These are phyloP conservation scores for Emericellopsis cladophorae DNA, from an alignment of 2,329 filamentous ascomycete species.

Conservation along the genomic window DNA sequence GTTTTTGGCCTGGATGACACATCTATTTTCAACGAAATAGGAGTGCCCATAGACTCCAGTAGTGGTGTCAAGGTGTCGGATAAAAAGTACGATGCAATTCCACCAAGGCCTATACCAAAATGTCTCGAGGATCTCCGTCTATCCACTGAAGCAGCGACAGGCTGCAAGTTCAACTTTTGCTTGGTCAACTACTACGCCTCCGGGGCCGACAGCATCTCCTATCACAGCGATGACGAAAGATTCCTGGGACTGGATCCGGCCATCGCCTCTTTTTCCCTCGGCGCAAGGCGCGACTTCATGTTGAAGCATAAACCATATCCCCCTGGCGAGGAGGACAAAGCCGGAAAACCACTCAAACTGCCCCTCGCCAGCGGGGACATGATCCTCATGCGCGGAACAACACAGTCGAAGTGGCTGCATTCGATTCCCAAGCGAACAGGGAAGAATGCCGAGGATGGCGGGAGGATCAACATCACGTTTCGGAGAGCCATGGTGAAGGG, in stretches of 20 bases:
- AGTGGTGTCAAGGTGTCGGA: conserved; percentile 26
- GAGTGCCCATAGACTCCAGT: conserved; percentile 29
- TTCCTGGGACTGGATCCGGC: conserved; percentile 59
- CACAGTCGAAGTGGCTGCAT: conserved; percentile 68
- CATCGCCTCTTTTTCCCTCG: conserved; percentile 65
- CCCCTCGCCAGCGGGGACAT: conserved; percentile 58
- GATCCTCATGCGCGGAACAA: conserved; percentile 64
- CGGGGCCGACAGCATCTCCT: conserved; percentile 64
- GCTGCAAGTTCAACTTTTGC: conserved; percentile 63
- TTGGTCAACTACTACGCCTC: conserved; percentile 77
- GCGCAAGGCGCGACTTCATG: conserved; percentile 60
- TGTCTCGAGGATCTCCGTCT: conserved; percentile 53
- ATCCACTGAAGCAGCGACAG: conserved; percentile 52
- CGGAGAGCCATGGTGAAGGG: conserved; percentile 55
- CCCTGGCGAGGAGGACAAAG: conserved; percentile 11
- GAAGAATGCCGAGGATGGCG: conserved; percentile 47
- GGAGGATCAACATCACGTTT: conserved; percentile 69
- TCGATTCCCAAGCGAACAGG: conserved; percentile 64
- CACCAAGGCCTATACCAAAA: conserved; percentile 56
- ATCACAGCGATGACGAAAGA: conserved; percentile 68
- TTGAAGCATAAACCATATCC: conserved; percentile 60
- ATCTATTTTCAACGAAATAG: conserved; percentile 38
- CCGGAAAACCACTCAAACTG: conserved; percentile 31
- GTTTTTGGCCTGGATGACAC: conserved; percentile 51
- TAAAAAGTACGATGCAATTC: conserved; percentile 39